Evolutionary conservation across 108 stramenopile species (phyloP).

Genomic region (Epithemia pelagica): DNA sequence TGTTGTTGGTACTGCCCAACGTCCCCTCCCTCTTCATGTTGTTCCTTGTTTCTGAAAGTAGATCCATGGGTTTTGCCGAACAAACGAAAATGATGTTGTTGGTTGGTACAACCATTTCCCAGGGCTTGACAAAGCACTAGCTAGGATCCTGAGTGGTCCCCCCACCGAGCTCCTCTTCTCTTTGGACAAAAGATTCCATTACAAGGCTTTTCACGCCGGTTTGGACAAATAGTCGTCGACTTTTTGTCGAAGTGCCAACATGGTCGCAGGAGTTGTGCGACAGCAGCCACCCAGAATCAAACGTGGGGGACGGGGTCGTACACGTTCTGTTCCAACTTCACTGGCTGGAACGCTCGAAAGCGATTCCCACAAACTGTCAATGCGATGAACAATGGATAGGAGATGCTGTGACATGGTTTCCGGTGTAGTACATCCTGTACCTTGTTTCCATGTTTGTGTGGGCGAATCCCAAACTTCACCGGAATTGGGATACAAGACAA

Average conservation of each 20-base stretch:
- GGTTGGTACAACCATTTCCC: no score
- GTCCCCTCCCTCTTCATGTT: no score
- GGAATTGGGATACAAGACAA: constrained; percentile 52
- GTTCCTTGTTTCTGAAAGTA: no score
- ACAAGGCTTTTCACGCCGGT: no score
- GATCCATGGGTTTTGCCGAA: no score
- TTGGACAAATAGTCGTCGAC: constrained; percentile 29
- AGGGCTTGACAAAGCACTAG: no score
- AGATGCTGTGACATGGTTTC: constrained; percentile 27
- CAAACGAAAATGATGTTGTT: no score
- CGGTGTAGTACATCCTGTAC: constrained; percentile 30
- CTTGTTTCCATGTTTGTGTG: constrained; percentile 34
- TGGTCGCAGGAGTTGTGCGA: constrained; percentile 41
- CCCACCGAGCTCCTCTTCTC: no score
- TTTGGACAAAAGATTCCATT: no score
- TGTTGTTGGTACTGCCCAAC: no score
- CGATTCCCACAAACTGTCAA: background rate
- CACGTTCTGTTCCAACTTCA: constrained; percentile 1
- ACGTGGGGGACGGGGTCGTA: constrained; percentile 11
- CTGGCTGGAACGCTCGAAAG: constrained; percentile 12
- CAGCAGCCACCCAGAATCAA: constrained; percentile 53
- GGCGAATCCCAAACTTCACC: constrained; percentile 59
- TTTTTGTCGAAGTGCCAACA: constrained; percentile 22
- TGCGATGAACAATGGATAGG: constrained; percentile 1
- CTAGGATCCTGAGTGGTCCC: no score